Percentiles rank a stretch among this genome's conserved stretches.
Evolutionary conservation across 2,329 filamentous ascomycete genomes (phyloP).

Genomic region (Aspergillus puulaauensis): DNA sequence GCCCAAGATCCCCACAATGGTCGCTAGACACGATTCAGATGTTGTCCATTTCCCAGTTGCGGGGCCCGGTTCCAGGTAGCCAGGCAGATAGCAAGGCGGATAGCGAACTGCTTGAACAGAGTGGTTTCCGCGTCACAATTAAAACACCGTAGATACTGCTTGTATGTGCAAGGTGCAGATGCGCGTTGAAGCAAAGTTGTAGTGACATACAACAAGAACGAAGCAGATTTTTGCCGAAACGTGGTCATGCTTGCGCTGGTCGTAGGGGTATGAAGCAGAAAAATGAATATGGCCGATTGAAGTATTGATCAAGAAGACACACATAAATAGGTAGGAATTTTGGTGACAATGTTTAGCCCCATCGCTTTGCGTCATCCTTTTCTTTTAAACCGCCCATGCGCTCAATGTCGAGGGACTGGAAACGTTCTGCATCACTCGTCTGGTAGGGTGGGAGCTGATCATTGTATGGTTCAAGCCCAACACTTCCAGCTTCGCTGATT

Average conservation of each 20-base stretch:
- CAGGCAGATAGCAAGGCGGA: slow-evolving; percentile 1
- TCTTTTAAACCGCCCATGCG: slow-evolving; percentile 92
- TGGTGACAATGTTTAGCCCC: slow-evolving; percentile 26
- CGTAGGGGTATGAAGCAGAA: slow-evolving; percentile 23
- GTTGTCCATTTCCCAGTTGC: not conserved
- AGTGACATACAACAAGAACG: slow-evolving; percentile 24
- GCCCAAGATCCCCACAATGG: slow-evolving; percentile 23
- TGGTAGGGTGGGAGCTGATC: slow-evolving; percentile 87
- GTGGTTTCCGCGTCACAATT: slow-evolving; percentile 8
- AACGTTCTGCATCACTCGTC: slow-evolving; percentile 73
- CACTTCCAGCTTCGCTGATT: slow-evolving; percentile 78
- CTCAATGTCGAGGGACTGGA: slow-evolving; percentile 93
- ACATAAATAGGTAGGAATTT: not conserved
- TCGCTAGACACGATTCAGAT: slow-evolving; percentile 30
- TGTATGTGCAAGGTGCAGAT: slow-evolving; percentile 34
- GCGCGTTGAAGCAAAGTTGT: slow-evolving; percentile 17
- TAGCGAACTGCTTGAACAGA: not conserved
- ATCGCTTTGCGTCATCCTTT: slow-evolving; percentile 59
- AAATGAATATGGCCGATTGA: slow-evolving; percentile 10
- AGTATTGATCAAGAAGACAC: slow-evolving; percentile 11
- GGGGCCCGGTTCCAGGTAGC: slow-evolving; percentile 5
- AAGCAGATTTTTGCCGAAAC: slow-evolving; percentile 27
- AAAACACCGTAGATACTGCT: slow-evolving; percentile 17
- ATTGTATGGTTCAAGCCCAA: slow-evolving; percentile 81
- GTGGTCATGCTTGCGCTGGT: slow-evolving; percentile 35